Percentiles rank a stretch among this genome's conserved stretches.
Conservation (phyloP, 108 stramenopile genomes). For the Mediolabrus comicus region DNA sequence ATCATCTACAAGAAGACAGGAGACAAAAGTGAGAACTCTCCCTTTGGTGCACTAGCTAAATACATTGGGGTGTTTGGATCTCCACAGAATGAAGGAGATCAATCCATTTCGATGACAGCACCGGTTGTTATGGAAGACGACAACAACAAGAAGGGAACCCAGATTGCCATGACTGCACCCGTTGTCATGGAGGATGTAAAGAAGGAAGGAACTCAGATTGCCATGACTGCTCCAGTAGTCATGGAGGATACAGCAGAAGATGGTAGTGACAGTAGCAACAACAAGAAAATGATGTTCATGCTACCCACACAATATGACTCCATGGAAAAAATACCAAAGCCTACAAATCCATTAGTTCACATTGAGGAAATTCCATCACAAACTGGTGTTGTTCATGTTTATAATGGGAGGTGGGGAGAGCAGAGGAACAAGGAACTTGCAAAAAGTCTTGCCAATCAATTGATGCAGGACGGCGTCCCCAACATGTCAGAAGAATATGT, state of each 20-base stretch:
- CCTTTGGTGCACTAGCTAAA: constrained; percentile 63
- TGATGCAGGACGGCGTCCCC: constrained; percentile 60
- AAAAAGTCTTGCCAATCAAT: constrained; percentile 40
- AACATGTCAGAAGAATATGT: constrained; percentile 57
- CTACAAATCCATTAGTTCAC: constrained; percentile 68
- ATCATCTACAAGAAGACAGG: constrained; percentile 16
- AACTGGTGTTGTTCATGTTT: constrained; percentile 76
- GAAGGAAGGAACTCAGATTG: constrained; percentile 36
- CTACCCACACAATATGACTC: constrained; percentile 75
- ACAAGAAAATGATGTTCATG: constrained; percentile 80
- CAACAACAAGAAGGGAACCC: constrained; percentile 4
- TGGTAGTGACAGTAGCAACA: constrained; percentile 5
- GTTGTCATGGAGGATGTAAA: constrained; percentile 49
- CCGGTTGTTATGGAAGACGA: constrained; percentile 63
- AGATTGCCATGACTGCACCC: constrained; percentile 81
- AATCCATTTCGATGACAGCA: constrained; percentile 81
- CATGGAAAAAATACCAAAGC: constrained; percentile 77
- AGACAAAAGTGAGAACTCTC: constrained; percentile 33
- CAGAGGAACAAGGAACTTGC: constrained; percentile 46
- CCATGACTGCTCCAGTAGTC: constrained; percentile 82
- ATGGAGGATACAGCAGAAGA: constrained; percentile 25
- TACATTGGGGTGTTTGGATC: constrained; percentile 88
- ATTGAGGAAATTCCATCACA: constrained; percentile 61
- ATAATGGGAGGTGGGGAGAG: constrained; percentile 51
- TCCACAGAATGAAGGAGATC: constrained; percentile 64